Evolutionary conservation across 768 basidiomycete species (phyloP).

Genomic region (Fibroporia radiculosa): DNA sequence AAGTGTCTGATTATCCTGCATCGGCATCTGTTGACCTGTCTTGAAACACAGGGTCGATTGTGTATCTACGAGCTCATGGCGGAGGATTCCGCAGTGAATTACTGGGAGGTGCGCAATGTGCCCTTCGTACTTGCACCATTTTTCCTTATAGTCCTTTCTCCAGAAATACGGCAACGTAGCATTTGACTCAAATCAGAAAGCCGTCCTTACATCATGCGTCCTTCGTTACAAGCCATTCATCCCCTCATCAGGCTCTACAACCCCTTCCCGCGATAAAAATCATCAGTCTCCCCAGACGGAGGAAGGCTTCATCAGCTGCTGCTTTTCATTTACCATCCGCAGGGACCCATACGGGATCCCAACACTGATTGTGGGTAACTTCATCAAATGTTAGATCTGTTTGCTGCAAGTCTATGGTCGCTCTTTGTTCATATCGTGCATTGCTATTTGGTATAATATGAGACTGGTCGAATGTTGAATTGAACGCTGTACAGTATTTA

Average conservation of each 20-base stretch:
- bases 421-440: not conserved
- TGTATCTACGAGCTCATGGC: constrained; percentile 99
- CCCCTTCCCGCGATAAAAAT: constrained; percentile 21
- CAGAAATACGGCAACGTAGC: constrained; percentile 95
- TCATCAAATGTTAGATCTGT: constrained; percentile 48
- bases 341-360: constrained; percentile 83
- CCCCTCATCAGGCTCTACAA: constrained; percentile 30
- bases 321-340: constrained; percentile 87
- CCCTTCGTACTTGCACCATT: not conserved
- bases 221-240: constrained; percentile 69
- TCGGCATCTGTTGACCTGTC: not conserved
- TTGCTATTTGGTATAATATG: too few species aligned
- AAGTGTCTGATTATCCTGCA: constrained; percentile 19
- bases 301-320: constrained; percentile 77
- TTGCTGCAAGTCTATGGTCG: not conserved
- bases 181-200: constrained; percentile 87
- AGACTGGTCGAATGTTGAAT: too few species aligned
- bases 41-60: constrained; percentile 58
- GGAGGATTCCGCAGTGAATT: constrained; percentile 93
- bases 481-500: too few species aligned
- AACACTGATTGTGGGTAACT: constrained; percentile 87
- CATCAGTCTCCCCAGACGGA: constrained; percentile 38
- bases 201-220: constrained; percentile 87
- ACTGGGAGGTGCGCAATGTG: constrained; percentile 73
- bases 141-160: not conserved